Base-by-base conservation (phyloP, 805 yeast species). In the Wickerhamomyces canadensis region DNA sequence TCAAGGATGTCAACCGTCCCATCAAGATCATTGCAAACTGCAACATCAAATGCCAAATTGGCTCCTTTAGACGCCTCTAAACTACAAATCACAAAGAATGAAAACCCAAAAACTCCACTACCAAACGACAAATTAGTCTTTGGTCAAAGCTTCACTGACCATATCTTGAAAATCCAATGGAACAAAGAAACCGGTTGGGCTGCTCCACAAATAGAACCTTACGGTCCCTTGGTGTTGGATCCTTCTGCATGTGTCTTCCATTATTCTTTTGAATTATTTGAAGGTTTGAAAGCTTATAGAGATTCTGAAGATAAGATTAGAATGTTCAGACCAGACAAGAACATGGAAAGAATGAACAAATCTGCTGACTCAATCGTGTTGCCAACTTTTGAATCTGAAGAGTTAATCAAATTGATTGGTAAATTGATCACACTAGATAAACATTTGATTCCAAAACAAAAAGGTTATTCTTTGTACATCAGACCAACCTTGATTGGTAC, bases 401-500 rank as follows among this genome's bases (percentile, higher is more conserved):
- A 84, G 62, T 71, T 86, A 52, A 71, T 78, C 61, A 80, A 82
- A 62, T 71, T 80, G 49, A 78, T 93, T 49, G 84, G 82, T 46
- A 78, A 84, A 64, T 73, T 86, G 52, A 77, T 89, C 49, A 71
- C 77, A 49, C 51, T 83, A 29, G 98, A 91, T 58, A 67, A 77
- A 54, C 69, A 76, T 45, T 78, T 87, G 65, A 81, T 93, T 38
- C 98, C 98, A 40, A 61, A 75, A 38, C 85, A 87, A 41, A 73
- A 75, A 51, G 98, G 98, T 41, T 91, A 84, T 70, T 85, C 97
- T 19, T 71, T 91, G 52, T 91, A 91, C 67, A 68, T 91, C 47
- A 81, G 98, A 67, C 98, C 98, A 43, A 87, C 96, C 28, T 65
- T 93, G 72, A 93, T 91, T 50, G 98, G 98, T 55, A 91, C 97